Base-by-base conservation (phyloP, 257 asterid species). In the Echium plantagineum region DNA sequence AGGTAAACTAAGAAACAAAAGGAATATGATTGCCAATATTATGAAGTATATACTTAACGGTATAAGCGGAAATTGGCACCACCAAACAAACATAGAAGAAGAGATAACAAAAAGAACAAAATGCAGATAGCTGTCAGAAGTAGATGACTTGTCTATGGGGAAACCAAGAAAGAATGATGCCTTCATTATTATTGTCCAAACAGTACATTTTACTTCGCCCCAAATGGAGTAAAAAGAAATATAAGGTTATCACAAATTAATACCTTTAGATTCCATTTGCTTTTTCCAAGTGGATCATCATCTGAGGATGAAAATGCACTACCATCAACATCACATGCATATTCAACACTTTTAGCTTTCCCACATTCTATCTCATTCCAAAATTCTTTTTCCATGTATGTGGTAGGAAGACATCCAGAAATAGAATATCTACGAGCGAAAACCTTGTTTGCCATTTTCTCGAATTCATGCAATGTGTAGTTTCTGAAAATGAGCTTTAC, bases 321-420 rank as follows among this genome's bases (percentile, higher is more conserved):
- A 71, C 98, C 98, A 81, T 93, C 98, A 70, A 93, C 96, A 84
- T 93, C 98, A 68, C 96, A 93, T 59, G 98, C 98, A 81, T 93
- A 93, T 83, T 93, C 98, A 76, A 93, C 98, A 77, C 95, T 86
- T 73, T 89, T 96, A 47, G 90, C 84, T 80, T 81, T 89, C 69
- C 98, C 98, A 74, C 82, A 78, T 71, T 90, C 89, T 84, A 93
- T 89, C 83, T 89, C 98, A 75, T 81, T 73, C 98, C 98, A 93
- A 82, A 93, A 93, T 81, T 93, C 98, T 75, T 81, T 93, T 75
- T 93, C 98, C 86, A 93, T 26, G 82, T 73, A 87, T 38, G 89
- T 64, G 24, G 83, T 81, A 52, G 97, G 98, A 78, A 93, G 94
- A 76, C 95, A 81, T 72, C 97, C 98, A 69, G 86, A 67, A 83